phyloP scores from a whole-genome alignment of 164 flowering plant genomes.

The Aristolochia californica region DNA sequence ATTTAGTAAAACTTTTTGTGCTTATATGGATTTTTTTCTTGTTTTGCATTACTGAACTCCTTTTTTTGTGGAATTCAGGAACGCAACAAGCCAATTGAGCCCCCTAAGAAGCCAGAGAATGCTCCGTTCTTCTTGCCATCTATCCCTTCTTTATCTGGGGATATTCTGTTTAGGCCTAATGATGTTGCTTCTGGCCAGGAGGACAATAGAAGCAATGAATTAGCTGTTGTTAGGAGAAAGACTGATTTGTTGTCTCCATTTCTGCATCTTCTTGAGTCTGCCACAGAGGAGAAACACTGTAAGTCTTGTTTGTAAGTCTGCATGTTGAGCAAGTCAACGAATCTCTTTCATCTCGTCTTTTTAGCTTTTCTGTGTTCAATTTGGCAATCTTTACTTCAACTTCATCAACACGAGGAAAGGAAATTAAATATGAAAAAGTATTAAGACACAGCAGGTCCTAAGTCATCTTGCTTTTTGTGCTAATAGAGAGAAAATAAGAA shows the following conservation, averaged over 20 bases:
- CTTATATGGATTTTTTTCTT: neutral
- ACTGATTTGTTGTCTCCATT: constrained; percentile 45
- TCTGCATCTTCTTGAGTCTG: constrained; percentile 48
- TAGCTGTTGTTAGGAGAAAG: constrained; percentile 13
- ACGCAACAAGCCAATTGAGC: constrained; percentile 90
- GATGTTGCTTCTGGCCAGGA: constrained; percentile 25
- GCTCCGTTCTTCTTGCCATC: constrained; percentile 96
- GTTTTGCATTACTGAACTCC: neutral
- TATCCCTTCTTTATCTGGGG: constrained; percentile 78
- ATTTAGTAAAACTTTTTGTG: neutral
- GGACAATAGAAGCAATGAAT: constrained; percentile 15
- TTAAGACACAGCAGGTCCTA: too few species aligned
- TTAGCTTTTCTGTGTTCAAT: neutral
- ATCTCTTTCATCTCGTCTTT: neutral
- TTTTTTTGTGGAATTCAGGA: constrained; percentile 28
- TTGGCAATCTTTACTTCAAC: too few species aligned
- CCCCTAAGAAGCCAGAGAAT: constrained; percentile 92
- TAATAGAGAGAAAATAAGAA: too few species aligned
- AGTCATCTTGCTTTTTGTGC: too few species aligned
- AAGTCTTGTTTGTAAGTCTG: constrained; percentile 15
- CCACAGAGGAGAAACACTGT: constrained; percentile 55
- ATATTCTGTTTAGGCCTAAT: constrained; percentile 54
- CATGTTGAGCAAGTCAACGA: too few species aligned
- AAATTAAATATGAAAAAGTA: too few species aligned
- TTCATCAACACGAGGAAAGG: too few species aligned